phyloP scores from a whole-genome alignment of 2,329 filamentous ascomycete genomes.

The Trichoderma polysporum region DNA sequence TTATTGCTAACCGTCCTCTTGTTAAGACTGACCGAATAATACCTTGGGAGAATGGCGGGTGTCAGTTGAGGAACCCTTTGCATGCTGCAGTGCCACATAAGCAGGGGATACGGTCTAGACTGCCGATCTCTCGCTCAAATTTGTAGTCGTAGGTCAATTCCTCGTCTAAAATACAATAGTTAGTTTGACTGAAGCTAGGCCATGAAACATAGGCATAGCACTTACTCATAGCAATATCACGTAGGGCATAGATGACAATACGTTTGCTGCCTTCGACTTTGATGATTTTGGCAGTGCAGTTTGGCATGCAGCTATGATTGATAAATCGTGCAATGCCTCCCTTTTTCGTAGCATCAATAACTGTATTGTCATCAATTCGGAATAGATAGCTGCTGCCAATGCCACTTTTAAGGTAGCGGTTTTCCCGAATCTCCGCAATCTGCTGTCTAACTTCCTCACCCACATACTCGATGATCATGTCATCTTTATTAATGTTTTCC shows the following conservation, averaged over 20 bases:
- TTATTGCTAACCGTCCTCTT: neutral
- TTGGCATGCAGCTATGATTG: conserved; percentile 97
- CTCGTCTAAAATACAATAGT: conserved; percentile 67
- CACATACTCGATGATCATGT: conserved; percentile 99
- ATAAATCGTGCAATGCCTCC: conserved; percentile 98
- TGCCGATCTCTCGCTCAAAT: conserved; percentile 95
- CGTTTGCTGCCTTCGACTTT: conserved; percentile 97
- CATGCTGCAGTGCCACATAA: conserved; percentile 93
- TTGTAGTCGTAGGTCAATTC: conserved; percentile 99
- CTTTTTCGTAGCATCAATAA: conserved; percentile 97
- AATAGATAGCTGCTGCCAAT: conserved; percentile 98
- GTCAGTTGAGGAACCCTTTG: conserved; percentile 97
- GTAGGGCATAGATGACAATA: conserved; percentile 97
- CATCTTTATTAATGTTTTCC: conserved; percentile 94
- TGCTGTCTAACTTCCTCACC: conserved; percentile 96
- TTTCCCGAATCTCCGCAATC: conserved; percentile 94
- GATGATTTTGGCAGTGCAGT: conserved; percentile 99
- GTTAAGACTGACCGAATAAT: neutral
- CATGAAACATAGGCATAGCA: conserved; percentile 28
- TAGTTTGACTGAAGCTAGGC: conserved; percentile 28
- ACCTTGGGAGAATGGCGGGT: neutral
- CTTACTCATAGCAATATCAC: conserved; percentile 93
- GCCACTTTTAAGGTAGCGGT: conserved; percentile 88
- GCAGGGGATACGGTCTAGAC: conserved; percentile 92
- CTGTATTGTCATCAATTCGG: conserved; percentile 95